These are phyloP conservation scores for Solanum boliviense DNA, from an alignment of 257 asterid genomes.

Conservation along the genomic window DNA sequence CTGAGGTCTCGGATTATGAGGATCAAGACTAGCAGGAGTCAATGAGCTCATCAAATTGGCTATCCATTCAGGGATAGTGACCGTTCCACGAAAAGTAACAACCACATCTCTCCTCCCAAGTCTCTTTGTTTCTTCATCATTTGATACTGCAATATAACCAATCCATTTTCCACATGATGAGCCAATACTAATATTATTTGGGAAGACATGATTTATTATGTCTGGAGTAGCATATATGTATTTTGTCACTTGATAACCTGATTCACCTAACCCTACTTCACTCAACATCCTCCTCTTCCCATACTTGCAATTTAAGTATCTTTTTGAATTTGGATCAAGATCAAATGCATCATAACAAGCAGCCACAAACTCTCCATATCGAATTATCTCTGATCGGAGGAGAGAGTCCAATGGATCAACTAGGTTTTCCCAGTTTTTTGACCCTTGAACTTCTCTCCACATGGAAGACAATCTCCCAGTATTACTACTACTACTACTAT, in stretches of 20 bases:
- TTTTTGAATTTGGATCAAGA: conserved; percentile 35
- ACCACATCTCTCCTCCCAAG: conserved; percentile 53
- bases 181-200: neutral
- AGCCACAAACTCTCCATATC: conserved; percentile 49
- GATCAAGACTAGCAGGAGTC: conserved; percentile 44
- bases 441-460: conserved; percentile 56
- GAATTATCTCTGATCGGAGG: conserved; percentile 37
- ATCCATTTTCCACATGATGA: conserved; percentile 35
- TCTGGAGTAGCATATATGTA: conserved; percentile 57
- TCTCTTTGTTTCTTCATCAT: conserved; percentile 12
- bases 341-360: conserved; percentile 67
- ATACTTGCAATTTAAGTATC: conserved; percentile 61
- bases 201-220: neutral
- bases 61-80: conserved; percentile 47
- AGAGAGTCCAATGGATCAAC: conserved; percentile 45
- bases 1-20: conserved; percentile 28
- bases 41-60: conserved; percentile 56
- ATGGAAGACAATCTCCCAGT: conserved; percentile 12
- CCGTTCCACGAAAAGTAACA: conserved; percentile 49
- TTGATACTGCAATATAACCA: conserved; percentile 43
- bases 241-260: conserved; percentile 47
- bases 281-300: conserved; percentile 23
- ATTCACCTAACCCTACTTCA: conserved; percentile 32
- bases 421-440: conserved; percentile 44
- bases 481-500: neutral